Conservation (phyloP, 2,329 filamentous ascomycete genomes). For the Proliferodiscus dingleyae region DNA sequence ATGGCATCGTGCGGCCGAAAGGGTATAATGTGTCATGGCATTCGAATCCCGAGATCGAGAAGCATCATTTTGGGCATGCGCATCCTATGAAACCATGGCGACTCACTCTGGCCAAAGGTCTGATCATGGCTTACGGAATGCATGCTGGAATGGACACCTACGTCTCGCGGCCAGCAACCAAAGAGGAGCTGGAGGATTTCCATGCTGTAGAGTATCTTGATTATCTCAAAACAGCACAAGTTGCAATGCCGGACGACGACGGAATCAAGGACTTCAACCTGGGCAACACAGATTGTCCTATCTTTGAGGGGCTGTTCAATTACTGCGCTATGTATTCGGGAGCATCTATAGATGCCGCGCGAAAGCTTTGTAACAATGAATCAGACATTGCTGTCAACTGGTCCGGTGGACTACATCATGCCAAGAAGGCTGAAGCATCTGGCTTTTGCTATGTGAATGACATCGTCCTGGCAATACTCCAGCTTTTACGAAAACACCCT, state of each 20-base stretch:
- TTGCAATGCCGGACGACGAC: slow-evolving; percentile 62
- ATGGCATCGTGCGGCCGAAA: slow-evolving; percentile 73
- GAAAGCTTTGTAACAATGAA: slow-evolving; percentile 79
- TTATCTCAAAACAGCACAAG: slow-evolving; percentile 70
- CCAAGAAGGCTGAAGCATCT: slow-evolving; percentile 87
- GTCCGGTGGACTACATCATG: slow-evolving; percentile 94
- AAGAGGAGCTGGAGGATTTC: slow-evolving; percentile 81
- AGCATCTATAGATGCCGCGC: slow-evolving; percentile 82
- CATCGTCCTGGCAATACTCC: slow-evolving; percentile 88
- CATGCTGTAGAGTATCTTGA: slow-evolving; percentile 88
- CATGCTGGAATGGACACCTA: slow-evolving; percentile 97
- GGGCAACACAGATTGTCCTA: slow-evolving; percentile 85
- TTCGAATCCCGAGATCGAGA: slow-evolving; percentile 90
- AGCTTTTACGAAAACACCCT: slow-evolving; percentile 75
- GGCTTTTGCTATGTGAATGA: slow-evolving; percentile 99
- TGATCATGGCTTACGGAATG: slow-evolving; percentile 93
- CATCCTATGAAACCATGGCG: slow-evolving; percentile 99
- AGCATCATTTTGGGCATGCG: slow-evolving; percentile 92
- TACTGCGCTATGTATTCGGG: slow-evolving; percentile 94
- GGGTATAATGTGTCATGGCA: slow-evolving; percentile 94
- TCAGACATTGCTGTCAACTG: slow-evolving; percentile 97
- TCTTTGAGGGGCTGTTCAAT: slow-evolving; percentile 93
- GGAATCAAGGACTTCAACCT: slow-evolving; percentile 69
- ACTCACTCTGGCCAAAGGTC: slow-evolving; percentile 86
- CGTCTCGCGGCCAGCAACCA: slow-evolving; percentile 74